Percentiles rank a stretch among this genome's conserved stretches.
These are phyloP conservation scores for Kokia cookei DNA, from an alignment of 441 rosid genomes.

Conservation along the genomic window DNA sequence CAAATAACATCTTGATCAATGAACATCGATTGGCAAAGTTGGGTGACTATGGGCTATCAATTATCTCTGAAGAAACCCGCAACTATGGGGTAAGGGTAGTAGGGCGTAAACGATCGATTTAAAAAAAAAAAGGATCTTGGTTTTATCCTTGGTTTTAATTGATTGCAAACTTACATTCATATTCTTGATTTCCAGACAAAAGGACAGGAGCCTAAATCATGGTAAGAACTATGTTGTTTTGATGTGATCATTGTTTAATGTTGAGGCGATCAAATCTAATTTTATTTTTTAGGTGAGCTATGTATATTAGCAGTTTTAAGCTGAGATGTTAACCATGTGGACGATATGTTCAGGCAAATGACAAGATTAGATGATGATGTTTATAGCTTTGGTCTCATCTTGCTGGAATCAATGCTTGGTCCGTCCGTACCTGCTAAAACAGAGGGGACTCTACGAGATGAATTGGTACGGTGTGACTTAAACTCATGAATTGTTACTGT, in stretches of 20 bases:
- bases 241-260: not conserved
- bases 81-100: constrained; percentile 49
- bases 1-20: constrained; percentile 75
- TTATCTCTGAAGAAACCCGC: constrained; percentile 57
- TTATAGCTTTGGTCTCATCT: constrained; percentile 81
- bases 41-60: constrained; percentile 83
- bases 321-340: not conserved
- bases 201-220: constrained; percentile 42
- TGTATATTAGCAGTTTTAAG: not conserved
- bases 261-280: not conserved
- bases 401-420: constrained; percentile 89
- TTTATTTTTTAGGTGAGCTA: too few relatives aligned
- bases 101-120: too few relatives aligned
- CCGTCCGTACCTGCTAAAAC: constrained; percentile 64
- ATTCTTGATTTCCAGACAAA: constrained; percentile 40
- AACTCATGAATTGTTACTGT: too few relatives aligned
- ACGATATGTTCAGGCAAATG: constrained; percentile 31
- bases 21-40: constrained; percentile 79
- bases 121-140: too few relatives aligned
- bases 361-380: constrained; percentile 71
- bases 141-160: not conserved
- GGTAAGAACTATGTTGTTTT: constrained; percentile 26
- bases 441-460: constrained; percentile 75
- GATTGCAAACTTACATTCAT: not conserved
- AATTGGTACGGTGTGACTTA: constrained; percentile 47